These are phyloP conservation scores for Tympanopsis confertula DNA, from an alignment of 2,329 filamentous ascomycete species.

Conservation along the genomic window DNA sequence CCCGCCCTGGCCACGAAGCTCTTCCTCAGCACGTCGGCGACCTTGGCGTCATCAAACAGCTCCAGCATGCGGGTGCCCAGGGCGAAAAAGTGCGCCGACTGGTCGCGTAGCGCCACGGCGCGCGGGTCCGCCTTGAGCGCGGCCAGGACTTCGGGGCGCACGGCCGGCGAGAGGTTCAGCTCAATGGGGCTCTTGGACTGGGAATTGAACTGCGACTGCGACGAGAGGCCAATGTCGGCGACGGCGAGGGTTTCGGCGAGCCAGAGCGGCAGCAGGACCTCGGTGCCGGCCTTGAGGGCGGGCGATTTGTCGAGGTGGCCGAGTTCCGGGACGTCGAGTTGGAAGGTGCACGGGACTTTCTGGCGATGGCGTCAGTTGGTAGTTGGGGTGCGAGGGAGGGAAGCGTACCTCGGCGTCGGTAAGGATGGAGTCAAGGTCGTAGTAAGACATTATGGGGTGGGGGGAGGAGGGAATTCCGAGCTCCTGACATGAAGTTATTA, in stretches of 20 bases:
- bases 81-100: slow-evolving; percentile 79
- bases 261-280: slow-evolving; percentile 80
- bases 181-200: slow-evolving; percentile 52
- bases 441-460: slow-evolving; percentile 56
- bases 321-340: slow-evolving; percentile 75
- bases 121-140: slow-evolving; percentile 84
- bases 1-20: slow-evolving; percentile 73
- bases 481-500: no score
- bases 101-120: slow-evolving; percentile 70
- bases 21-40: slow-evolving; percentile 64
- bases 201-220: slow-evolving; percentile 21
- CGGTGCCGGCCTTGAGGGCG: slow-evolving; percentile 68
- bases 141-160: slow-evolving; percentile 71
- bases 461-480: not conserved
- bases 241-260: slow-evolving; percentile 86
- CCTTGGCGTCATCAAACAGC: slow-evolving; percentile 69
- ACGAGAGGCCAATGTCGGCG: slow-evolving; percentile 30
- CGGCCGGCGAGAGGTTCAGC: slow-evolving; percentile 68
- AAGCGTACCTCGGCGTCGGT: slow-evolving; percentile 64
- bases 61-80: slow-evolving; percentile 79
- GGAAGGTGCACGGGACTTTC: slow-evolving; percentile 94
- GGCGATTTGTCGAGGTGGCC: slow-evolving; percentile 72
- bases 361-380: slow-evolving; percentile 21
- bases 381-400: not conserved
- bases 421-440: slow-evolving; percentile 73